Conservation (phyloP, 176 grass and related monocot genomes). For the Alopecurus myosuroides region DNA sequence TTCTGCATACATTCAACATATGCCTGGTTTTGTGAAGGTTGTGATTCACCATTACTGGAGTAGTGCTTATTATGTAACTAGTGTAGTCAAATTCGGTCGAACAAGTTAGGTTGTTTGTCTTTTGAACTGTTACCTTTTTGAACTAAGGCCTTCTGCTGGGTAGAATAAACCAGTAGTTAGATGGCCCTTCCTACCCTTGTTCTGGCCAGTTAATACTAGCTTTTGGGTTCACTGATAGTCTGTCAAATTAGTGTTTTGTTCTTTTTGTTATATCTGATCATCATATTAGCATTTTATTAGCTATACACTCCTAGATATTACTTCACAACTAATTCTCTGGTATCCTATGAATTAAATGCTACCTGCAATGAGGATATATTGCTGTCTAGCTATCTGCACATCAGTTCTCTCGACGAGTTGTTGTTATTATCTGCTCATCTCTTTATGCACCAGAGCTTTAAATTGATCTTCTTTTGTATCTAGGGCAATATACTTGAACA, state of each 20-base stretch:
- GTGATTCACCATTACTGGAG: neutral
- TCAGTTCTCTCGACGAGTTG: no score
- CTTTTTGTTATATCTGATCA: slow-evolving; percentile 22
- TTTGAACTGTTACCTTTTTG: neutral
- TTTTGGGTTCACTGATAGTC: neutral
- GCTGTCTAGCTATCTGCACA: no score
- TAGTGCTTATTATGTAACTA: neutral
- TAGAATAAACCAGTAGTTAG: neutral
- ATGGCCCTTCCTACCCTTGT: neutral
- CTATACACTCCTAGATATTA: no score
- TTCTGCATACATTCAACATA: neutral
- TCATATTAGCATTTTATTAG: no score
- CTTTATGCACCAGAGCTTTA: no score
- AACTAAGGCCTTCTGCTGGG: neutral
- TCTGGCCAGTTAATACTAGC: neutral
- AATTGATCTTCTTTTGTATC: no score
- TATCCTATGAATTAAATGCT: no score
- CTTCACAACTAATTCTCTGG: no score
- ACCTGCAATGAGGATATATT: no score
- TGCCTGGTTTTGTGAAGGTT: neutral
- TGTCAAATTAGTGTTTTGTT: neutral
- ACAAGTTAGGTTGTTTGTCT: neutral
- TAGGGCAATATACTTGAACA: no score
- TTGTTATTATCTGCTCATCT: no score
- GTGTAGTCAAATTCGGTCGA: neutral